Base-by-base conservation (phyloP, 495 filamentous ascomycete genomes). In the Tuber umbilicatum region DNA sequence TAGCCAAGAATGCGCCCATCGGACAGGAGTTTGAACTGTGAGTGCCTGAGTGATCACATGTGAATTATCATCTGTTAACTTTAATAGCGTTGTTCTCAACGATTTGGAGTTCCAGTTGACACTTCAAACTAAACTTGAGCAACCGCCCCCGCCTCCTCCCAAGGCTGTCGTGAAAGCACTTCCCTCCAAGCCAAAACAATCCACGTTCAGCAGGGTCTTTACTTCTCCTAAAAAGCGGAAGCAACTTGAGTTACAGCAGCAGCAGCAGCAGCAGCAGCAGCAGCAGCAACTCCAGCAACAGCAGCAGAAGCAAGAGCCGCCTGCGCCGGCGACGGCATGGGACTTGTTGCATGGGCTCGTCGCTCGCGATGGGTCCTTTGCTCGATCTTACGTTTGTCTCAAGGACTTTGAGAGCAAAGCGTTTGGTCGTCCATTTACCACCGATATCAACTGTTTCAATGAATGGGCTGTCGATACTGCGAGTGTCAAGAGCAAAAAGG, bases 41-140 rank as follows among this genome's bases (percentile, higher is more conserved):
- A 77, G 76, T 69, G 64, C n/a, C 70, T 72, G 70, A 80, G 70
- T 73, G 73, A 73, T 78, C 70, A 38, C 43, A 16, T 23, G 38
- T 73, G 70, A 76, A 60, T 40, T 9, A 21, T 10, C 35, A 27
- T 35, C 71, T 42, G 23, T 70, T 79, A 45, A 77, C 45, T n/a
- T 12, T 74, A 47, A 38, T 19, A 81, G 80, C 50, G 94, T 97
- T 72, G 95, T 99, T 55, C 91, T 96, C 55, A 94, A 97, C 78
- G 94, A 98, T 78, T 87, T 99, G 37, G 95, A 99, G 83, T 99
- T 99, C 84, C 94, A 97, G 82, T 87, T 99, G 41, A 98, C 95
- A 1, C 88, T 99, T 35, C 96, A 97, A 76, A 95, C 94, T 74
- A 97, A 97, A 85, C 86, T 97, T 39, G 92, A 97, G 76, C 90